A percentile compares a stretch with the other conserved stretches of the same genome.
phyloP scores from a whole-genome alignment of 441 rosid species.

The Metrosideros polymorpha region DNA sequence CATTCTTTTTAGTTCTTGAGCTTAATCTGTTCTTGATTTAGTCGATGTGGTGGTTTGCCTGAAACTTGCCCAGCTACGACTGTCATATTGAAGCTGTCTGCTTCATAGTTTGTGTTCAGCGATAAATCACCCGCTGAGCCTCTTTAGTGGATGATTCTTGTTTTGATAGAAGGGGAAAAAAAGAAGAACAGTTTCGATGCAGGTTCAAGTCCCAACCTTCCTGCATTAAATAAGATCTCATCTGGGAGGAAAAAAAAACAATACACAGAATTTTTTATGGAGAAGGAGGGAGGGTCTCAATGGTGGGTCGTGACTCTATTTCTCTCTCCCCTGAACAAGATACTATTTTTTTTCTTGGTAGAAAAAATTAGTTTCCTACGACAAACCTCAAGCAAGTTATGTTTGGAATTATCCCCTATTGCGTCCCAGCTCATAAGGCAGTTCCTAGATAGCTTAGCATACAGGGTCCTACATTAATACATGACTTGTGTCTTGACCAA shows the following conservation, averaged over 20 bases:
- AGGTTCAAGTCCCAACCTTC: neutral
- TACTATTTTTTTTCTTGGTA: neutral
- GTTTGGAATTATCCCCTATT: slow-evolving; percentile 24
- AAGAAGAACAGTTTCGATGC: neutral
- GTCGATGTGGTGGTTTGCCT: neutral
- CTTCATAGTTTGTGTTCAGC: neutral
- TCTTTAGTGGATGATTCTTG: neutral
- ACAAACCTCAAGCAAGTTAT: neutral
- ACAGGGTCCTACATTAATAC: neutral
- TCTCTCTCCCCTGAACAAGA: neutral
- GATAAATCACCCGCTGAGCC: neutral
- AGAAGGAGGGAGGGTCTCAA: neutral
- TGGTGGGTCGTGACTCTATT: neutral
- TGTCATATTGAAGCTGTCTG: neutral
- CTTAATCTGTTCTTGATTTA: neutral
- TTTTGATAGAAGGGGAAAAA: neutral
- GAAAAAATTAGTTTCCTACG: neutral
- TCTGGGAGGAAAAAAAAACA: neutral
- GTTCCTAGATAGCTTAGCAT: neutral
- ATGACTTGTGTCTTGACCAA: slow-evolving; percentile 16
- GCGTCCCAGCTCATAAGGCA: slow-evolving; percentile 44
- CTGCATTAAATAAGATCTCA: neutral
- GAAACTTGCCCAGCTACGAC: neutral
- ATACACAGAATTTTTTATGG: neutral
- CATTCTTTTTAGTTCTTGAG: neutral